Conservation (phyloP, 345 rosid species). For the Cardamine chenopodiifolia region DNA sequence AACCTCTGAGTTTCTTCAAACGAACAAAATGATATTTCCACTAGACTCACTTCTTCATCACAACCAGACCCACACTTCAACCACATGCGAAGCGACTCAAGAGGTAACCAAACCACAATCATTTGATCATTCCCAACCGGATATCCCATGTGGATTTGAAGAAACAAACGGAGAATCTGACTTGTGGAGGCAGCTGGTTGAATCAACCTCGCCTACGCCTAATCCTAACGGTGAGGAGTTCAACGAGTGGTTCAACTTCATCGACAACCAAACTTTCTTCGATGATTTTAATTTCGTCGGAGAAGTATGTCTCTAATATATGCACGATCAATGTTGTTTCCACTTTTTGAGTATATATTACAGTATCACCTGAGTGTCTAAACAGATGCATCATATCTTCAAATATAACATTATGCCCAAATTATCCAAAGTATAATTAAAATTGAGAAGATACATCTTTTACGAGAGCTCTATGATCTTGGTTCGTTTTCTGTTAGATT, state of each 20-base stretch:
- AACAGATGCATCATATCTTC: constrained; percentile 15
- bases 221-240: constrained; percentile 10
- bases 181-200: constrained; percentile 25
- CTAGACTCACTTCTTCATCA: constrained; percentile 3
- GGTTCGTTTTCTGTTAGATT: not conserved
- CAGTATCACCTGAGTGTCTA: not conserved
- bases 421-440: not conserved
- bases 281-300: constrained; percentile 24
- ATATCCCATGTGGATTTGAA: constrained; percentile 4
- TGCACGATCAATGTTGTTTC: not conserved
- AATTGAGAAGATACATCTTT: not conserved
- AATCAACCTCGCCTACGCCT: constrained; percentile 8
- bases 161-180: constrained; percentile 19
- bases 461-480: not conserved
- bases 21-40: constrained; percentile 12
- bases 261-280: constrained; percentile 28
- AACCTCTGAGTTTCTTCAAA: constrained; percentile 16
- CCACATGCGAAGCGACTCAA: not conserved
- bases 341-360: constrained; percentile 4
- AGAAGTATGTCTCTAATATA: constrained; percentile 15
- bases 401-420: not conserved
- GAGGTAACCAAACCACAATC: constrained; percentile 18
- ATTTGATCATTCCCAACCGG: constrained; percentile 25
- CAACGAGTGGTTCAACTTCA: constrained; percentile 33
- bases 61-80: constrained; percentile 10